Base-by-base conservation (phyloP, 306 rosid genomes). In the Casuarina cunninghamiana region DNA sequence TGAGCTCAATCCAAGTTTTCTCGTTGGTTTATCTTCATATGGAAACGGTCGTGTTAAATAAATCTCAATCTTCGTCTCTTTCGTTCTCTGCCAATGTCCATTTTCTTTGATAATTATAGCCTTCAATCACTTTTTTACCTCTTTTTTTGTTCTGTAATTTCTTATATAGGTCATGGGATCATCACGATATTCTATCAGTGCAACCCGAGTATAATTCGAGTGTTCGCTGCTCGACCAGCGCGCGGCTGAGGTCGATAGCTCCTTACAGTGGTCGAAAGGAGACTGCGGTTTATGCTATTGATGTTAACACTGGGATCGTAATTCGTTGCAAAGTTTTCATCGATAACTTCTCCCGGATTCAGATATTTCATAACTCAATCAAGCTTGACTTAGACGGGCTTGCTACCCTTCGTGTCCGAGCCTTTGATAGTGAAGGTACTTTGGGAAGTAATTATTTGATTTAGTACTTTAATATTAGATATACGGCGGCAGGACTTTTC, bases 301-400 rank as follows among this genome's bases (percentile, higher is more conserved):
- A 94, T 75, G 82, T 90, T 44, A 78, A 74, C 35, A 88, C 95
- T 12, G 98, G 97, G 78, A 78, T 53, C 77, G 90, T 92, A 63
- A 86, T 89, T 71, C 97, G 98, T 26, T 90, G 97, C 86, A 94
- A 94, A 93, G 97, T 94, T 71, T 94, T 90, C 79, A 90, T 94
- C 51, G 98, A 94, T 83, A 89, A 86, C 38, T 81, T 94, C 81
- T 88, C 93, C 49, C 87, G 97, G 84, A 89, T 92, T 71, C 95
- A 89, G 87, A 94, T 94, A 71, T 94, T 92, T 86, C 98, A 94
- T 75, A 87, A 81, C 72, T 92, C 98, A 44, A 60, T 94, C 73
- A 94, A 94, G 83, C 98, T 94, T 82, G 98, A 94, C 86, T 84
- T 94, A 57, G 97, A 94, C 69, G 98, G 98, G 83, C 97, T 94